Evolutionary conservation across 257 asterid genomes (phyloP).

Genomic region (Galeopsis tetrahit): DNA sequence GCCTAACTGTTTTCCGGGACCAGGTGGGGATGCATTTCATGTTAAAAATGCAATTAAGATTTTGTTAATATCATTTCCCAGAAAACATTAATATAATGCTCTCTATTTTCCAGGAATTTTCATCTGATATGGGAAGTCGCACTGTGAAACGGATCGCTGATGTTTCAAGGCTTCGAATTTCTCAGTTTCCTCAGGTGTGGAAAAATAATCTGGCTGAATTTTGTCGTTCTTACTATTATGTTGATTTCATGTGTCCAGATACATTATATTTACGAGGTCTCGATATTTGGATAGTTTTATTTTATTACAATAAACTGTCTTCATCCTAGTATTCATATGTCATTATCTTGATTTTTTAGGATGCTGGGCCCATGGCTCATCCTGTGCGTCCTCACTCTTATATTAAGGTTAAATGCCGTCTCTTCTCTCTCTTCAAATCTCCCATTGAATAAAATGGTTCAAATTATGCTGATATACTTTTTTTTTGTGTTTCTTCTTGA

Average conservation of each 20-base stretch:
- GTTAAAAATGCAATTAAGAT: constrained; percentile 15
- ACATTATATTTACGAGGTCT: background rate
- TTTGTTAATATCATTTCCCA: background rate
- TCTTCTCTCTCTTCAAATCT: background rate
- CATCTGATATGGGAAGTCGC: constrained; percentile 90
- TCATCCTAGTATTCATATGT: constrained; percentile 23
- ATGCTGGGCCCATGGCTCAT: constrained; percentile 96
- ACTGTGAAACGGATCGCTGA: constrained; percentile 79
- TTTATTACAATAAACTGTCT: background rate
- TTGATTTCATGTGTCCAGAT: background rate
- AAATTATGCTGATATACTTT: constrained; percentile 27
- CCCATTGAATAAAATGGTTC: constrained; percentile 8
- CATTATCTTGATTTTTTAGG: constrained; percentile 48
- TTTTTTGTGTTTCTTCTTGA: constrained; percentile 30
- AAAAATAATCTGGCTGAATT: constrained; percentile 6
- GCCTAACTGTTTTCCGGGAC: constrained; percentile 97
- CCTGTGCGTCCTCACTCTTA: constrained; percentile 88
- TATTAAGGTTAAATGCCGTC: constrained; percentile 55
- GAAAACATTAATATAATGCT: constrained; percentile 16
- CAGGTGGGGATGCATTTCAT: constrained; percentile 57
- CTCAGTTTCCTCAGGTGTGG: constrained; percentile 81
- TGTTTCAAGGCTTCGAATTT: constrained; percentile 70
- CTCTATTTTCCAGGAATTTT: constrained; percentile 61
- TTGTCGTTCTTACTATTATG: background rate
- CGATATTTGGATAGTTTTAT: constrained; percentile 1